Conservation (phyloP, 805 yeast genomes). For the Tetrapisispora fleetii region DNA sequence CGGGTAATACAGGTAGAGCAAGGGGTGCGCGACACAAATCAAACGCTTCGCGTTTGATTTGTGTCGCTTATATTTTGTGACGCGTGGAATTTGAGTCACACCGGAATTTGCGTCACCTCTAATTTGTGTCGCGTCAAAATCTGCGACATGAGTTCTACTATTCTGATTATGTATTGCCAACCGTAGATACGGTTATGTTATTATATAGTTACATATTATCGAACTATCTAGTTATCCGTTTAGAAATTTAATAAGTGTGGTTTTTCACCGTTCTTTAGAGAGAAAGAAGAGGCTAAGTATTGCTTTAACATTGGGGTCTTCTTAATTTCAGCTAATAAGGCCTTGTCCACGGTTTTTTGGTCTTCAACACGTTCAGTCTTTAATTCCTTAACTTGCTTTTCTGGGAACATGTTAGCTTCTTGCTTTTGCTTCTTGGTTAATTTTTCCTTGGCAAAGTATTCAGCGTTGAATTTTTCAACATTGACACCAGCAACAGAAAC, state of each 20-base stretch:
- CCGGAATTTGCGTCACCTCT: too few relatives aligned
- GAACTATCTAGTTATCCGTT: slow-evolving; percentile 12
- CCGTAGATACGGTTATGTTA: too few relatives aligned
- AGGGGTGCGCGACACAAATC: too few relatives aligned
- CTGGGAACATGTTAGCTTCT: slow-evolving; percentile 87
- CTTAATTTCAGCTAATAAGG: slow-evolving; percentile 87
- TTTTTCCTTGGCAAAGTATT: slow-evolving; percentile 95
- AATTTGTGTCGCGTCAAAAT: too few relatives aligned
- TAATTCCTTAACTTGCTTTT: slow-evolving; percentile 72
- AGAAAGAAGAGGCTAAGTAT: slow-evolving; percentile 91
- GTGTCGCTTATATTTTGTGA: too few relatives aligned
- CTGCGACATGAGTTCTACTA: too few relatives aligned
- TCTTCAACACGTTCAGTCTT: slow-evolving; percentile 91
- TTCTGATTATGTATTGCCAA: too few relatives aligned
- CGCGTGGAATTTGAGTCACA: too few relatives aligned
- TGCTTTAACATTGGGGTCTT: slow-evolving; percentile 95
- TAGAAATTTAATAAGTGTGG: slow-evolving; percentile 97
- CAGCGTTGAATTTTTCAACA: slow-evolving; percentile 83
- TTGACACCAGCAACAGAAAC: slow-evolving; percentile 72
- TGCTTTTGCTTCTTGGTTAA: slow-evolving; percentile 70
- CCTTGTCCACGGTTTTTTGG: slow-evolving; percentile 92
- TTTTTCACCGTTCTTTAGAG: slow-evolving; percentile 95
- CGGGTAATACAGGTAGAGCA: too few relatives aligned
- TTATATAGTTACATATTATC: background rate
- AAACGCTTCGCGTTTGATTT: too few relatives aligned